These are phyloP conservation scores for Toxoplasma gondii DNA, from an alignment of 169 alveolate genomes.

Conservation along the genomic window DNA sequence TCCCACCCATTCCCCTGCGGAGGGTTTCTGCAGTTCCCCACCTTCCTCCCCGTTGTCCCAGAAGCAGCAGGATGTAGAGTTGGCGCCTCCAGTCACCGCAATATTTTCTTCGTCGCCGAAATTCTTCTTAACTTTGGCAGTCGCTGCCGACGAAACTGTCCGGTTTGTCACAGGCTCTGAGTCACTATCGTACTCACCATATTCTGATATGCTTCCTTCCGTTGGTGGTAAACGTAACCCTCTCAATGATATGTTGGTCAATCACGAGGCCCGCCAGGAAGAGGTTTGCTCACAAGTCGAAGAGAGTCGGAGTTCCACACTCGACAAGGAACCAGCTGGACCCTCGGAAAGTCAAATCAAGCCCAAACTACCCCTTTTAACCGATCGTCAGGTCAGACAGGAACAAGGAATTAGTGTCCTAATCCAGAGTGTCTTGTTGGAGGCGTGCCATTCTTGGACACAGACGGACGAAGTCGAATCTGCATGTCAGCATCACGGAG, in stretches of 20 bases:
- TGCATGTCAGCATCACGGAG: no score
- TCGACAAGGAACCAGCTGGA: not conserved
- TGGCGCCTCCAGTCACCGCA: not conserved
- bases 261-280: not conserved
- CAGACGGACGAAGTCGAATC: no score
- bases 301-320: not conserved
- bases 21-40: not conserved
- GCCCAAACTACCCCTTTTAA: not conserved
- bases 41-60: not conserved
- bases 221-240: not conserved
- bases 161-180: not conserved
- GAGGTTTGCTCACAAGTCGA: not conserved
- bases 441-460: not conserved
- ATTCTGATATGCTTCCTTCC: not conserved
- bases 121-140: not conserved
- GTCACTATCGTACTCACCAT: not conserved
- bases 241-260: not conserved
- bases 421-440: not conserved
- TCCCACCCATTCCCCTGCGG: not conserved
- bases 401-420: not conserved
- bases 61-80: not conserved
- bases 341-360: not conserved
- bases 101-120: not conserved
- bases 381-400: not conserved
- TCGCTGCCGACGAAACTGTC: slow-evolving; percentile 6